Conservation (phyloP, 2,329 filamentous ascomycete species). For the Sarocladium strictum region DNA sequence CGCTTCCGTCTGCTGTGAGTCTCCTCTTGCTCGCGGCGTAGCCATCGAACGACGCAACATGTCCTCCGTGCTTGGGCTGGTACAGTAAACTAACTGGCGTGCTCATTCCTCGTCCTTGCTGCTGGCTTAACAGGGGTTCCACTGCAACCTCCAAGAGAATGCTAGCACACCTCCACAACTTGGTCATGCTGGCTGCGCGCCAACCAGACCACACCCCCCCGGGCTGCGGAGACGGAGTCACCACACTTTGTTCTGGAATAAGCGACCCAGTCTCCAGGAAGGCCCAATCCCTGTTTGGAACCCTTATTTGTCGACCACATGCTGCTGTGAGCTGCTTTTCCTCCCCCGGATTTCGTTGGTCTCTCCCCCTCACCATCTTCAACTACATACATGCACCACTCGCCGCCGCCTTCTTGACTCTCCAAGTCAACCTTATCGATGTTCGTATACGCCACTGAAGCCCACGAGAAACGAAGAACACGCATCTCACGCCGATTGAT, state of each 20-base stretch:
- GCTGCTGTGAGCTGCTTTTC: constrained; percentile 8
- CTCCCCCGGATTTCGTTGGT: constrained; percentile 7
- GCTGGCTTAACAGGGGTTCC: background rate
- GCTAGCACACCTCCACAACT: background rate
- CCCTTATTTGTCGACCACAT: constrained; percentile 9
- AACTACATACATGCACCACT: constrained; percentile 4
- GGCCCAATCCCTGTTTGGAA: constrained; percentile 5
- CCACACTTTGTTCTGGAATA: constrained; percentile 6
- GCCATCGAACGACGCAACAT: background rate
- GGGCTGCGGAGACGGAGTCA: constrained; percentile 1
- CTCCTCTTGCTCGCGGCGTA: background rate
- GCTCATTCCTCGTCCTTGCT: background rate
- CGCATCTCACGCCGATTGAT: background rate
- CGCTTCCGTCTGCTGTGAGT: background rate
- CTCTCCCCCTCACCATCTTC: constrained; percentile 3
- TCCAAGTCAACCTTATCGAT: background rate
- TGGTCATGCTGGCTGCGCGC: background rate
- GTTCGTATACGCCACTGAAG: background rate
- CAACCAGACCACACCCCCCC: constrained; percentile 4
- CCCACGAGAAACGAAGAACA: background rate
- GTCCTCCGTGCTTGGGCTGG: too few species aligned
- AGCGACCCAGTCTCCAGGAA: constrained; percentile 5
- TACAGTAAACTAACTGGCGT: background rate
- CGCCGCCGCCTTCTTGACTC: background rate
- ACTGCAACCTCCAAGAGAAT: background rate